Conservation (phyloP, 306 rosid genomes). For the Gastrolobium villosum region DNA sequence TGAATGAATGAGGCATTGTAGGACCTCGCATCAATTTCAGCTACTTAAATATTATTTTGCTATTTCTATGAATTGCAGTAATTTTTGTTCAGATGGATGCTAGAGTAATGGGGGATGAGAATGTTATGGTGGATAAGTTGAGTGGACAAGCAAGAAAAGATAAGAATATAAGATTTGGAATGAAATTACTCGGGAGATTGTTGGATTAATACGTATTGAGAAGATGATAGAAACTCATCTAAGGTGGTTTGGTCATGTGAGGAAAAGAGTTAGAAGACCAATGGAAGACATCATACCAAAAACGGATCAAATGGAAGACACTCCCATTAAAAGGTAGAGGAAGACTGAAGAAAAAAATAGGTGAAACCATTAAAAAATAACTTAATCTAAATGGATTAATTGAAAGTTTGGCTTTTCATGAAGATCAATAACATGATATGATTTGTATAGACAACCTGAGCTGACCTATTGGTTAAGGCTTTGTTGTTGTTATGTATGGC, state of each 20-base stretch:
- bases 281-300: background rate
- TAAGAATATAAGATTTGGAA: background rate
- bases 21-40: slow-evolving; percentile 9
- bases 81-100: no score
- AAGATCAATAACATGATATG: background rate
- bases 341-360: no score
- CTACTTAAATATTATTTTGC: no score
- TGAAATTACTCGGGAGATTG: background rate
- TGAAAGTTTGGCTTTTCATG: no score
- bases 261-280: background rate
- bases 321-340: background rate
- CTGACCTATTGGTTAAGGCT: background rate
- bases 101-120: no score
- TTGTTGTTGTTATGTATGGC: background rate
- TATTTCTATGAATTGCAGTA: no score
- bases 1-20: background rate
- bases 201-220: background rate
- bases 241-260: no score
- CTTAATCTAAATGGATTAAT: background rate
- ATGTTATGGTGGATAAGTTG: no score
- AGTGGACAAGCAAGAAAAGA: background rate
- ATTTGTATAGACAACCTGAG: background rate
- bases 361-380: background rate
- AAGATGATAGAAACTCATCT: no score
- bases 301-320: background rate